These are phyloP conservation scores for Phoma sp. DNA, from an alignment of 2,329 filamentous ascomycete genomes.

Conservation along the genomic window DNA sequence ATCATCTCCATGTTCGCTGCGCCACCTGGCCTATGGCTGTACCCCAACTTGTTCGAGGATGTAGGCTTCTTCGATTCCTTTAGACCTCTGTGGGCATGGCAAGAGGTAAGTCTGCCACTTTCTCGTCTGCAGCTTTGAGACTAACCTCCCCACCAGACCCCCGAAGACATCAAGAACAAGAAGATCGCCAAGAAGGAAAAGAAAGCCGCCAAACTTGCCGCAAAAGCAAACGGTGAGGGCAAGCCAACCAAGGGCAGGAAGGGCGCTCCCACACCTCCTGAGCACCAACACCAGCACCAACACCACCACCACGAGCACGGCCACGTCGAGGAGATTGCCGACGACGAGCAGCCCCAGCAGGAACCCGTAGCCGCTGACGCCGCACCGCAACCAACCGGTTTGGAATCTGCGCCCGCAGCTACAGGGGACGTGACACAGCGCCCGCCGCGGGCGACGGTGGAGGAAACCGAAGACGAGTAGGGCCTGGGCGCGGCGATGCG, in stretches of 20 bases:
- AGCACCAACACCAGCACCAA: conserved; percentile 17
- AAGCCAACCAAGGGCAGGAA: conserved; percentile 42
- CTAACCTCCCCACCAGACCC: conserved; percentile 31
- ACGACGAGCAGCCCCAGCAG: neutral
- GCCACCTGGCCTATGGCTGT: conserved; percentile 94
- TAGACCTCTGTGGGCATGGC: conserved; percentile 96
- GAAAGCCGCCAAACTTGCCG: conserved; percentile 42
- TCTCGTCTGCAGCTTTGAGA: neutral
- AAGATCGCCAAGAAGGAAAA: conserved; percentile 51
- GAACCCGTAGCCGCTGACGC: conserved; percentile 28
- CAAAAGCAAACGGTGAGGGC: conserved; percentile 38
- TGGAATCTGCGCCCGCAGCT: conserved; percentile 25
- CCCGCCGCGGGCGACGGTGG: conserved; percentile 42
- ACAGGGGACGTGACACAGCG: conserved; percentile 34
- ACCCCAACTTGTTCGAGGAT: conserved; percentile 97
- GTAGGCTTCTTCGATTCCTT: conserved; percentile 99
- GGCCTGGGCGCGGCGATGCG: neutral
- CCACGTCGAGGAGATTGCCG: conserved; percentile 8
- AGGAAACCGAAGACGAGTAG: conserved; percentile 48
- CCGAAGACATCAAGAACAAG: conserved; percentile 53
- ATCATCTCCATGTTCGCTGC: conserved; percentile 85
- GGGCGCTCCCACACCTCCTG: conserved; percentile 36
- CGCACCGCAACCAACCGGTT: conserved; percentile 40
- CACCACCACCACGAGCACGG: conserved; percentile 15
- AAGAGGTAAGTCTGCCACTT: conserved; percentile 69